Evolutionary conservation across 108 stramenopile species (phyloP).

Genomic region (Skeletonema menzelii): DNA sequence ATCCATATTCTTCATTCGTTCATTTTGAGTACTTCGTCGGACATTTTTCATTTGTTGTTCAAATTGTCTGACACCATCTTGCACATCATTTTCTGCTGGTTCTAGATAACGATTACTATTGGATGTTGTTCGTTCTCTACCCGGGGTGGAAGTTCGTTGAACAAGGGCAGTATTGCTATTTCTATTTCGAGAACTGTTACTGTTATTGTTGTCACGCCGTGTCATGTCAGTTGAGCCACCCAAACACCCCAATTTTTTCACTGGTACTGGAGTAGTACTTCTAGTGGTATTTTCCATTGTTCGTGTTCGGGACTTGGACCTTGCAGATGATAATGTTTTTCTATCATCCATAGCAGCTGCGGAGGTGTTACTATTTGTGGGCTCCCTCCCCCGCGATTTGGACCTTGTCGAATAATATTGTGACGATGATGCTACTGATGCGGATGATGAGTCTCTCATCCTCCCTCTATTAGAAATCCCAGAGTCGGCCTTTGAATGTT

Average conservation of each 20-base stretch:
- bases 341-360: neutral
- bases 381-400: neutral
- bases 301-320: neutral
- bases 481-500: too few relatives aligned
- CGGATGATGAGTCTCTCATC: neutral
- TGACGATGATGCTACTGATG: neutral
- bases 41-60: neutral
- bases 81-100: neutral
- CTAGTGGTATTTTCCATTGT: neutral
- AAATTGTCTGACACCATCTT: neutral
- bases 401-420: neutral
- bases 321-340: neutral
- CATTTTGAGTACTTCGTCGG: neutral
- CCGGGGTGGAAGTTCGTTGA: neutral
- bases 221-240: constrained; percentile 9
- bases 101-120: neutral
- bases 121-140: neutral
- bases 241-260: constrained; percentile 1
- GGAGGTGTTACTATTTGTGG: neutral
- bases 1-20: neutral
- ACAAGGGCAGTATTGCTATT: neutral
- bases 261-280: neutral
- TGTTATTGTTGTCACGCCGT: neutral
- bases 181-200: too few relatives aligned
- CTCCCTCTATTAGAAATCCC: neutral